These are phyloP conservation scores for Metschnikowia orientalis DNA, from an alignment of 805 yeast species.

Conservation along the genomic window DNA sequence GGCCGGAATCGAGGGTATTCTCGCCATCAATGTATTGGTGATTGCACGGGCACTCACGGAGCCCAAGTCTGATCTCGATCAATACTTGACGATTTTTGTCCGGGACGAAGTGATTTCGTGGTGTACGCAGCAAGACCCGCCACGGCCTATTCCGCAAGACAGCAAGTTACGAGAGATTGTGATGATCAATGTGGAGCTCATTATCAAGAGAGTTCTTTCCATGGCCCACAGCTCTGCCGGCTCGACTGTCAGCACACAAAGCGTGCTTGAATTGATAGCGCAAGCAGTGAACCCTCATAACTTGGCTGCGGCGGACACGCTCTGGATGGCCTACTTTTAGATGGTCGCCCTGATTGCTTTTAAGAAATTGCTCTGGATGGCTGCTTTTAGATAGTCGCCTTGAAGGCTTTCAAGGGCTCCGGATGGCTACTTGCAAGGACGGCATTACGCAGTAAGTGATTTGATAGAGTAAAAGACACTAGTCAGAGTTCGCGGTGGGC, in stretches of 20 bases:
- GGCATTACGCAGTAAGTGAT: neutral
- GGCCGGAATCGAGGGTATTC: slow-evolving; percentile 86
- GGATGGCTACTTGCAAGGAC: slow-evolving; percentile 88
- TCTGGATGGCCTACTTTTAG: slow-evolving; percentile 93
- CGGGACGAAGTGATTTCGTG: slow-evolving; percentile 94
- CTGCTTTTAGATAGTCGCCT: no score
- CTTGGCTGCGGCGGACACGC: slow-evolving; percentile 82
- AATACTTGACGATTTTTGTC: slow-evolving; percentile 87
- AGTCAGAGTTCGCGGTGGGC: slow-evolving; percentile 1
- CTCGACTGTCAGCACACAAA: slow-evolving; percentile 81
- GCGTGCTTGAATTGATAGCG: slow-evolving; percentile 82
- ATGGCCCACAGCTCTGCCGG: slow-evolving; percentile 56
- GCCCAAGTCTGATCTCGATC: slow-evolving; percentile 89
- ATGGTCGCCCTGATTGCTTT: no score
- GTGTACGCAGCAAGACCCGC: slow-evolving; percentile 80
- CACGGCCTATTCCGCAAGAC: slow-evolving; percentile 72
- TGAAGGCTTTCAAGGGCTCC: no score
- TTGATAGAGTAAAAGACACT: neutral
- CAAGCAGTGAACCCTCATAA: slow-evolving; percentile 95
- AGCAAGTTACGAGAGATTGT: slow-evolving; percentile 84
- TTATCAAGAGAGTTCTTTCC: slow-evolving; percentile 72
- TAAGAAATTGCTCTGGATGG: no score
- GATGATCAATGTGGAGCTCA: slow-evolving; percentile 78
- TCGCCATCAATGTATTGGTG: slow-evolving; percentile 76
- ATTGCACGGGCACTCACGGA: slow-evolving; percentile 87